These are phyloP conservation scores for Penicillium freii DNA, from an alignment of 2,329 filamentous ascomycete genomes.

Conservation along the genomic window DNA sequence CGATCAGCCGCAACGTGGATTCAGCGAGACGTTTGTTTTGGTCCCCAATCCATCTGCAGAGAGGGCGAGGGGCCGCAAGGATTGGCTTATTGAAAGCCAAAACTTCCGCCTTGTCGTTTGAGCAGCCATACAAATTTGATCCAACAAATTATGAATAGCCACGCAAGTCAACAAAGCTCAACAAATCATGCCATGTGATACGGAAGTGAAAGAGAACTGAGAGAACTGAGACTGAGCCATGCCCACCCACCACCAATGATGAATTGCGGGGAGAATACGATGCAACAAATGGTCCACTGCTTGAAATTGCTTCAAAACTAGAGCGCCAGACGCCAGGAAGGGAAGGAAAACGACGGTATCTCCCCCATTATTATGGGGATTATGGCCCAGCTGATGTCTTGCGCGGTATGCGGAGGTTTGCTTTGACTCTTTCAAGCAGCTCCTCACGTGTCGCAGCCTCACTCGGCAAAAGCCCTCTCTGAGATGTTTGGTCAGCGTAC, in stretches of 20 bases:
- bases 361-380: conserved; percentile 4
- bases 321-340: background rate
- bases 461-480: conserved; percentile 65
- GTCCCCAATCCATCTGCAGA: conserved; percentile 64
- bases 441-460: conserved; percentile 60
- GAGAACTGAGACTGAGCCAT: background rate
- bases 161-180: background rate
- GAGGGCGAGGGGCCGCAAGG: conserved; percentile 54
- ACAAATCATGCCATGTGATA: background rate
- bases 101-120: conserved; percentile 61
- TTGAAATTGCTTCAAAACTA: background rate
- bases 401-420: conserved; percentile 58
- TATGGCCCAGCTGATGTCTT: conserved; percentile 17
- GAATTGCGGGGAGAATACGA: background rate
- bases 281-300: background rate
- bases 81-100: conserved; percentile 69
- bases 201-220: background rate
- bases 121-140: conserved; percentile 10
- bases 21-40: conserved; percentile 77
- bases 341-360: background rate
- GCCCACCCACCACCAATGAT: background rate
- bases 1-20: conserved; percentile 64
- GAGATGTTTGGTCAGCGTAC: conserved; percentile 6
- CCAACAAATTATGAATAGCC: background rate
- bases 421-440: conserved; percentile 66